A percentile compares a stretch with the other conserved stretches of the same genome.
phyloP scores from a whole-genome alignment of 225 moss, liverwort and hornwort genomes.

The Takakia lepidozioides region DNA sequence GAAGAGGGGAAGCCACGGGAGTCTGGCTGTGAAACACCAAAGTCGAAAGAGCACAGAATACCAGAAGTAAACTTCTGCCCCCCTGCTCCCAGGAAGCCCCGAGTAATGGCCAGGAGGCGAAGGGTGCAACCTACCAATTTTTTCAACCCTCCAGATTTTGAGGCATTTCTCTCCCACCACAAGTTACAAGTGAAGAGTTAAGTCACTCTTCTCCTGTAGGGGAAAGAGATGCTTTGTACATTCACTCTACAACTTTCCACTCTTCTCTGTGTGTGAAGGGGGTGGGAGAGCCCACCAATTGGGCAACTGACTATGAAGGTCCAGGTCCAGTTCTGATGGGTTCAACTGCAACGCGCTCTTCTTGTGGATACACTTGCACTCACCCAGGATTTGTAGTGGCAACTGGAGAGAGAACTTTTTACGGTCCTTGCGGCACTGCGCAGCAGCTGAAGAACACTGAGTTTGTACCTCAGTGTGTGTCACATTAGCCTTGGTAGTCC shows the following conservation, averaged over 20 bases:
- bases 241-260: constrained; percentile 2
- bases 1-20: constrained; percentile 18
- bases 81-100: constrained; percentile 45
- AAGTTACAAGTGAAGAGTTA: constrained; percentile 38
- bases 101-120: constrained; percentile 31
- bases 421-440: not conserved
- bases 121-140: constrained; percentile 45
- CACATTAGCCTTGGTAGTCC: not conserved
- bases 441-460: not conserved
- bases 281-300: no score
- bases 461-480: not conserved
- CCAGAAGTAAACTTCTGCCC: constrained; percentile 45
- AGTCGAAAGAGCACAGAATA: constrained; percentile 55
- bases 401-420: not conserved
- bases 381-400: not conserved
- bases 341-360: no score
- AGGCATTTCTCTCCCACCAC: constrained; percentile 35
- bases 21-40: constrained; percentile 42
- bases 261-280: no score
- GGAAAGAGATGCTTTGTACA: not conserved
- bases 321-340: no score
- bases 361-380: not conserved
- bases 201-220: not conserved
- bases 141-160: constrained; percentile 39
- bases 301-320: no score